phyloP scores from a whole-genome alignment of 2,329 filamentous ascomycete species.

The Pestalotiopsis sp. region DNA sequence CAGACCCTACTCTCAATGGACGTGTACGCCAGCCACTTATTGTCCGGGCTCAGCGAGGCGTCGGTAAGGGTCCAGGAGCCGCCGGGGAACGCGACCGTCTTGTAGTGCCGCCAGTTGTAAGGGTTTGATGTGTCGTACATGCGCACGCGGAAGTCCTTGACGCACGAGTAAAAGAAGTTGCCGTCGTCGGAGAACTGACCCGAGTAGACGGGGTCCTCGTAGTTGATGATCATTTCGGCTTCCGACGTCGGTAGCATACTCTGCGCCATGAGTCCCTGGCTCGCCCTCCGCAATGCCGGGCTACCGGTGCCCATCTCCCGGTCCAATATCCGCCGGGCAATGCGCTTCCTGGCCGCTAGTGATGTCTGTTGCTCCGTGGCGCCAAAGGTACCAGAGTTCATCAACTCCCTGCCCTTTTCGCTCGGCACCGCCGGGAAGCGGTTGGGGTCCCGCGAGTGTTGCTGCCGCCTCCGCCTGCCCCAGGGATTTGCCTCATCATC shows the following conservation, averaged over 20 bases:
- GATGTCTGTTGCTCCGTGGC: conserved; percentile 53
- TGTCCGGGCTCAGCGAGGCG: conserved; percentile 87
- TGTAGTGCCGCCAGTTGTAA: conserved; percentile 95
- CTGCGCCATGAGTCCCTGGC: conserved; percentile 67
- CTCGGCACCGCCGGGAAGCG: conserved; percentile 85
- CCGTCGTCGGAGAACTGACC: conserved; percentile 97
- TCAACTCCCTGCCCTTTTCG: conserved; percentile 73
- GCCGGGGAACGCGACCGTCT: conserved; percentile 80
- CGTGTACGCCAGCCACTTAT: conserved; percentile 87
- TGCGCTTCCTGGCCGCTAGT: conserved; percentile 55
- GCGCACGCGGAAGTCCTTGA: conserved; percentile 89
- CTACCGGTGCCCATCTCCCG: conserved; percentile 77
- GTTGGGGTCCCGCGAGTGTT: conserved; percentile 47
- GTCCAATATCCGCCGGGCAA: conserved; percentile 74
- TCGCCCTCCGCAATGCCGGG: conserved; percentile 60
- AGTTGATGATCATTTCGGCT: conserved; percentile 87
- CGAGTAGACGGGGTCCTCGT: conserved; percentile 84
- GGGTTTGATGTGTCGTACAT: conserved; percentile 98
- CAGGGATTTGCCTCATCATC: conserved; percentile 36
- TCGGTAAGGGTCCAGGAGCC: conserved; percentile 97
- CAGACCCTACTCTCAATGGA: conserved; percentile 85
- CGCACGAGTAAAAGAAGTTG: conserved; percentile 93
- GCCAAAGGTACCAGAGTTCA: conserved; percentile 83
- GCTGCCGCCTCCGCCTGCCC: conserved; percentile 47
- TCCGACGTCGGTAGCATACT: conserved; percentile 75